phyloP scores from a whole-genome alignment of 2,329 filamentous ascomycete species.

The Pestalotiopsis sp. region DNA sequence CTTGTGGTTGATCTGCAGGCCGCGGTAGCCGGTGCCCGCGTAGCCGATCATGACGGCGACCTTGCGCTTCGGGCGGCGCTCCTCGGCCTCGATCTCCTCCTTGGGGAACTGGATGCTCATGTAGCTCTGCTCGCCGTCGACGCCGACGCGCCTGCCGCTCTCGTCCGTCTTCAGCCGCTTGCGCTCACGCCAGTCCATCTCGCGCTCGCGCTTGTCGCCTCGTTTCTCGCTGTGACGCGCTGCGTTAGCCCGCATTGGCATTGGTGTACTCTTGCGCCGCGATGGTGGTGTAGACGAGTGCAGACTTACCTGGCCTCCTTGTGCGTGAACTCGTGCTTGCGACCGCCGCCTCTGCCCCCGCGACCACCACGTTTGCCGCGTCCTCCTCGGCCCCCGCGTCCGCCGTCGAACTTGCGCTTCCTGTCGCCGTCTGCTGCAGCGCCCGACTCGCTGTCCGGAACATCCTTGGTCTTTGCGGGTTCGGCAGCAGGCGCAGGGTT shows the following conservation, averaged over 20 bases:
- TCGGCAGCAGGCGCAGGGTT: constrained; percentile 12
- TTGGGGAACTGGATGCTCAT: constrained; percentile 61
- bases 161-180: constrained; percentile 56
- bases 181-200: constrained; percentile 47
- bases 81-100: constrained; percentile 87
- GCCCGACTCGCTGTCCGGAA: constrained; percentile 17
- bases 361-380: constrained; percentile 16
- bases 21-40: constrained; percentile 93
- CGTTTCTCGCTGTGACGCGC: constrained; percentile 49
- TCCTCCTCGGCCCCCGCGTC: constrained; percentile 16
- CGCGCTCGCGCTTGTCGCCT: constrained; percentile 51
- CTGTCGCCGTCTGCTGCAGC: constrained; percentile 19
- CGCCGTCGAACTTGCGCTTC: constrained; percentile 19
- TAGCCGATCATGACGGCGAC: constrained; percentile 96
- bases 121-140: constrained; percentile 50
- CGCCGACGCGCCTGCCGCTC: constrained; percentile 28
- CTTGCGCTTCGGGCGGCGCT: constrained; percentile 90
- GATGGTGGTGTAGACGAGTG: neutral
- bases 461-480: constrained; percentile 15
- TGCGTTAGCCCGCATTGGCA: constrained; percentile 41
- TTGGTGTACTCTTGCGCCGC: constrained; percentile 14
- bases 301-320: constrained; percentile 15
- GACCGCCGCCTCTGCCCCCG: constrained; percentile 16
- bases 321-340: constrained; percentile 19
- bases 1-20: constrained; percentile 85